Base-by-base conservation (phyloP, 148 eudicot genomes). In the Cornus florida region DNA sequence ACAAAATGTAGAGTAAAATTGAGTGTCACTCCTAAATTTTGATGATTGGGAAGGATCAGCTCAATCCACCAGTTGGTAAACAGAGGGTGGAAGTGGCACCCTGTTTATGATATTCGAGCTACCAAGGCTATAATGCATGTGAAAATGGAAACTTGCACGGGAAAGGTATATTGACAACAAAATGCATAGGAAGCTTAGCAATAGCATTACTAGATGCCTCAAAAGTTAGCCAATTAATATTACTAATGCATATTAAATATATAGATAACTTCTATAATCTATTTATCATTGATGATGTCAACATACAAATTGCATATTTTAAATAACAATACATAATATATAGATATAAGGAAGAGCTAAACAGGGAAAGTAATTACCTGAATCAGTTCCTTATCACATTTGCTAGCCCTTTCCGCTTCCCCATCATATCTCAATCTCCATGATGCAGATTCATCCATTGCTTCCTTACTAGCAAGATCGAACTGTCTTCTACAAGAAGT, bases 381-480 rank as follows among this genome's bases (percentile, higher is more conserved):
- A 72, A 48, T 72, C 31, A 95, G 86, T 77, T 93, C 90, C 57
- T 74, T 77, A 32, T 74, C 77, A 82, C 96, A 95, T 70, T 83
- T 86, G 53, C 72, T 59, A 76, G 85, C 78, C 80, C 80, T 86
- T 73, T 87, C 89, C 33, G 86, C 81, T 86, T 91, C 97, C 39
- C 78, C 84, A 82, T 95, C 98, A 80, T 81, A 95, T 82, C 88
- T 95, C 28, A 81, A 84, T 87, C 98, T 95, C 98, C 98, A 95
- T 78, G 91, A 94, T 48, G 98, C 98, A 73, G 98, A 95, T 84
- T 95, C 98, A 71, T 95, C 98, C 89, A 93, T 88, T 75, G 98
- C 98, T 86, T 93, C 97, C 84, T 86, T 90, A 78, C 81, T 88
- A 76, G 98, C 98, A 77, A 92, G 90, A 86, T 95, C 98, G 81